Evolutionary conservation across 1,284 basidiomycete species (phyloP).

Genomic region (Boletus sp.): DNA sequence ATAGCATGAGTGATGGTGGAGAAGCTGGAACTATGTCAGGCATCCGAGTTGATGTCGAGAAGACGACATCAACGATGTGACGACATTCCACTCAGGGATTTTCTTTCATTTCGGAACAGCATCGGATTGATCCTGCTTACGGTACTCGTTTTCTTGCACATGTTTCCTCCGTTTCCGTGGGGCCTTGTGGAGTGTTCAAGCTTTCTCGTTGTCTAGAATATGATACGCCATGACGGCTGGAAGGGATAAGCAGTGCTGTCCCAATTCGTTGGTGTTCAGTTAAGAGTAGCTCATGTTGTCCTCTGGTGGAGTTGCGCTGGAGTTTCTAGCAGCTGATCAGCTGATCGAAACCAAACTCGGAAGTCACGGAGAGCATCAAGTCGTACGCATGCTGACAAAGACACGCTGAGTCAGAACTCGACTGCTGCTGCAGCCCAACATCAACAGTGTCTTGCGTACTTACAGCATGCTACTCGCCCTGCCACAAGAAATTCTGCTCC

Average conservation of each 20-base stretch:
- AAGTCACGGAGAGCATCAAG: too few species aligned
- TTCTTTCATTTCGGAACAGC: conserved; percentile 22
- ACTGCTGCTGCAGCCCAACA: too few species aligned
- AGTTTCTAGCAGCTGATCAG: too few species aligned
- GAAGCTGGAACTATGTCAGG: conserved; percentile 36
- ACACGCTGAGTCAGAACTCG: conserved; percentile 21
- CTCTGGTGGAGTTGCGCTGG: neutral
- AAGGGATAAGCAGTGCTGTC: conserved; percentile 19
- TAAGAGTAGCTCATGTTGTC: conserved; percentile 1
- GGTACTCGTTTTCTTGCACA: conserved; percentile 24
- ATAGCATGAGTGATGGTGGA: conserved; percentile 37
- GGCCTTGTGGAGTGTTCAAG: conserved; percentile 7
- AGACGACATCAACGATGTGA: conserved; percentile 52
- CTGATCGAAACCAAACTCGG: too few species aligned
- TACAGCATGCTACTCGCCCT: conserved; percentile 35
- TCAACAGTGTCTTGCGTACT: too few species aligned
- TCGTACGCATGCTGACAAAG: conserved; percentile 11
- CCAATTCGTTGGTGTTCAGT: conserved; percentile 9
- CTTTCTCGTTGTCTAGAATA: conserved; percentile 24
- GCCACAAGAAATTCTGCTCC: conserved; percentile 53
- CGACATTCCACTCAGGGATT: conserved; percentile 12
- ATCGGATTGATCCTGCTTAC: conserved; percentile 27
- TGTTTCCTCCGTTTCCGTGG: conserved; percentile 8
- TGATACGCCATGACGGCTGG: conserved; percentile 12
- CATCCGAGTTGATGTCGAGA: conserved; percentile 65